Evolutionary conservation across 805 yeast species (phyloP).

Genomic region (Cyberlindnera maritima): DNA sequence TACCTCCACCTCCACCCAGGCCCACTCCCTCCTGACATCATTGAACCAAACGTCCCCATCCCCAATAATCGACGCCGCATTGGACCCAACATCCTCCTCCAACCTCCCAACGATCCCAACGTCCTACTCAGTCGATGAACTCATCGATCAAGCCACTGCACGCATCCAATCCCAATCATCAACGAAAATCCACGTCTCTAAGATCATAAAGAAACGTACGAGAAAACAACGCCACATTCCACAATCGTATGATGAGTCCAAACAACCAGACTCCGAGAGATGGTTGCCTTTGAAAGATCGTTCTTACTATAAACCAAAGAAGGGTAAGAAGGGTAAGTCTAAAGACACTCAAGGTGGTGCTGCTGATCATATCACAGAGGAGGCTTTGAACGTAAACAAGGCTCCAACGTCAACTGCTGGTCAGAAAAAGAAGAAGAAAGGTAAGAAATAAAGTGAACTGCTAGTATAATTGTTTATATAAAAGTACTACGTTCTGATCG

Average conservation of each 20-base stretch:
- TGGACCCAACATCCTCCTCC: constrained; percentile 3
- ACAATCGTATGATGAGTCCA: constrained; percentile 38
- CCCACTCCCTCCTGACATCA: constrained; percentile 3
- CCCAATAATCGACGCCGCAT: constrained; percentile 7
- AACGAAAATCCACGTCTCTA: constrained; percentile 4
- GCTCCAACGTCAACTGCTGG: constrained; percentile 2
- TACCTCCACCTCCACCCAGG: constrained; percentile 2
- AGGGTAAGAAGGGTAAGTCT: constrained; percentile 38
- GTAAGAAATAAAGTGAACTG: constrained; percentile 27
- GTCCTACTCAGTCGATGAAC: background rate
- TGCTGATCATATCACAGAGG: constrained; percentile 46
- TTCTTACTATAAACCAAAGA: constrained; percentile 76
- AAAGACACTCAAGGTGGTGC: constrained; percentile 62
- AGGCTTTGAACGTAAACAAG: constrained; percentile 21
- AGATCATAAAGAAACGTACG: constrained; percentile 30
- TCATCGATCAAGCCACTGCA: constrained; percentile 4
- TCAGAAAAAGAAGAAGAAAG: constrained; percentile 21
- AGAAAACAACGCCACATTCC: constrained; percentile 36
- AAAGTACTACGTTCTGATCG: too few species aligned
- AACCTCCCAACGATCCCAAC: constrained; percentile 4
- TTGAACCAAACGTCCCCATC: constrained; percentile 1
- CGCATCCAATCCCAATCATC: constrained; percentile 6
- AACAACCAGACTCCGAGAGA: constrained; percentile 64
- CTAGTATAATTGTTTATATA: too few species aligned
- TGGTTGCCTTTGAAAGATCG: constrained; percentile 92